Percentiles rank a stretch among this genome's conserved stretches.
These are phyloP conservation scores for Tylopilus plumbeoviolaceoides DNA, from an alignment of 768 basidiomycete genomes.

Conservation along the genomic window DNA sequence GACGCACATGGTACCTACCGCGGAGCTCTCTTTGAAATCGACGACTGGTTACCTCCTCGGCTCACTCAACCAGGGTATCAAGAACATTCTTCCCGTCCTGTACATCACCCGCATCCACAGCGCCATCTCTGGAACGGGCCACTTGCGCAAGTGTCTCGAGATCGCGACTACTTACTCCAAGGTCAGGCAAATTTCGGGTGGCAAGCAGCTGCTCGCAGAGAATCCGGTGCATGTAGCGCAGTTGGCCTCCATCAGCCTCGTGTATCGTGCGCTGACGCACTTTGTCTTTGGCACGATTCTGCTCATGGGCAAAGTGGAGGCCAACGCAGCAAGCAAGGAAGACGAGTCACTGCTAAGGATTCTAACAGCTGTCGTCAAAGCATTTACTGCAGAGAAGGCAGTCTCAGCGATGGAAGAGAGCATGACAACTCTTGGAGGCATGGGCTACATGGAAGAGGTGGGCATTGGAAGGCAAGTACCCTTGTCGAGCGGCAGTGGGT, in stretches of 20 bases:
- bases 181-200: constrained; percentile 53
- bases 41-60: constrained; percentile 65
- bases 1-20: constrained; percentile 70
- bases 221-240: constrained; percentile 60
- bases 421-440: constrained; percentile 71
- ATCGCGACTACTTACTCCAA: constrained; percentile 62
- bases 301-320: constrained; percentile 62
- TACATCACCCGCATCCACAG: constrained; percentile 77
- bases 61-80: constrained; percentile 53
- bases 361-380: constrained; percentile 67
- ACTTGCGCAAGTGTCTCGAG: constrained; percentile 57
- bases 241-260: constrained; percentile 54
- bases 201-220: constrained; percentile 48
- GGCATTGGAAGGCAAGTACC: constrained; percentile 51
- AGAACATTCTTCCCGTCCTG: constrained; percentile 63
- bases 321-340: constrained; percentile 42
- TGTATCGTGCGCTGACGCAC: constrained; percentile 65
- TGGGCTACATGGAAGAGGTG: constrained; percentile 84
- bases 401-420: constrained; percentile 65
- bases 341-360: constrained; percentile 56
- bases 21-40: constrained; percentile 61
- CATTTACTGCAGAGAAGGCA: constrained; percentile 64
- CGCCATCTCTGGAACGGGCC: constrained; percentile 50
- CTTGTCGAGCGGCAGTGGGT: background rate
- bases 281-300: constrained; percentile 55